phyloP scores from a whole-genome alignment of 2,329 filamentous ascomycete species.

The Rutstroemia sp. region DNA sequence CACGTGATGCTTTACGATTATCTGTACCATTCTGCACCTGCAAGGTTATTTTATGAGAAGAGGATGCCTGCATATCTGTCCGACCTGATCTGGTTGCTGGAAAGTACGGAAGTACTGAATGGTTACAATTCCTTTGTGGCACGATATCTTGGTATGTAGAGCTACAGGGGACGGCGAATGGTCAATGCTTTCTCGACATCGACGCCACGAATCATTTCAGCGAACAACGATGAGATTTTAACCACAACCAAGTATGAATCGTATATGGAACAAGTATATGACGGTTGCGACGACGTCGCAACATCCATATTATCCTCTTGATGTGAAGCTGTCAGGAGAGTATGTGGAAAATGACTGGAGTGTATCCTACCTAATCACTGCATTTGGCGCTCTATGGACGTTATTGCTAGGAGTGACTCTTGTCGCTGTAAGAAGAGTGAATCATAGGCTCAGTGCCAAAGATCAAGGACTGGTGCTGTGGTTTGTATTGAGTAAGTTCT shows the following conservation, averaged over 20 bases:
- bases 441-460: conserved; percentile 16
- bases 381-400: conserved; percentile 19
- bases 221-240: conserved; percentile 3
- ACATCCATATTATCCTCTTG: conserved; percentile 25
- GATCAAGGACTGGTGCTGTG: conserved; percentile 24
- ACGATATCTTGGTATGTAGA: background rate
- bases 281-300: conserved; percentile 3
- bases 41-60: background rate
- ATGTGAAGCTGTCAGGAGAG: conserved; percentile 18
- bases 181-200: background rate
- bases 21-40: background rate
- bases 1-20: background rate
- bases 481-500: conserved; percentile 31
- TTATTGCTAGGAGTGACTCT: conserved; percentile 17
- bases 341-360: conserved; percentile 20
- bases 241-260: background rate
- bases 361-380: conserved; percentile 16
- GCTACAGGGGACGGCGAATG: background rate
- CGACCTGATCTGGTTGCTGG: background rate
- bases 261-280: background rate
- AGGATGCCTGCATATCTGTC: background rate
- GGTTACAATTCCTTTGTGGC: background rate
- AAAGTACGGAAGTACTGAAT: background rate
- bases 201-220: background rate
- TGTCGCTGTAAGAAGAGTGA: conserved; percentile 11